A percentile compares a stretch with the other conserved stretches of the same genome.
Conservation (phyloP, 1,284 basidiomycete genomes). For the Cutaneotrichosporon sp. region DNA sequence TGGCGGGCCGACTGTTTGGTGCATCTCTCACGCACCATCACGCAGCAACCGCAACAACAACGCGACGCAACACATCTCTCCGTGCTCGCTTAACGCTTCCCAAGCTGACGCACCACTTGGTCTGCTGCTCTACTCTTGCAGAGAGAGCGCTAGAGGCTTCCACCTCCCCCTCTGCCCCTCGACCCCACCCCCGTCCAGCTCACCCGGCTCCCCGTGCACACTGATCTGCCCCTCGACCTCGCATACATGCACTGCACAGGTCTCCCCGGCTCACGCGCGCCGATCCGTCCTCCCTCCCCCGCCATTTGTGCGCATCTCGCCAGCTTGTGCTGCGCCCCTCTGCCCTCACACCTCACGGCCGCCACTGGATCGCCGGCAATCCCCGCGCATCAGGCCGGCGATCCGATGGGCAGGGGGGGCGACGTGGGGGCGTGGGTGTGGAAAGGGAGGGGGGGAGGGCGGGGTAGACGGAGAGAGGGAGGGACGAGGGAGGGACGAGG, state of each 20-base stretch:
- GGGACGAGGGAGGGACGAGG: neutral
- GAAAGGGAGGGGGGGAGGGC: too few relatives aligned
- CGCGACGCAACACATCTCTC: too few relatives aligned
- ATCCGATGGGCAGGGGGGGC: constrained; percentile 6
- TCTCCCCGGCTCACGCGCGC: neutral
- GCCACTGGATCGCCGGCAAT: neutral
- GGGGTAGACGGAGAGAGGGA: neutral
- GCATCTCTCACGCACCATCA: too few relatives aligned
- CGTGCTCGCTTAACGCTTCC: too few relatives aligned
- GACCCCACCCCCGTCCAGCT: neutral
- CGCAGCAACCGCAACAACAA: too few relatives aligned
- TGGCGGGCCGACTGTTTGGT: too few relatives aligned
- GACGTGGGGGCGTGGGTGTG: constrained; percentile 5
- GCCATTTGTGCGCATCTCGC: constrained; percentile 7
- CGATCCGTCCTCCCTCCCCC: neutral
- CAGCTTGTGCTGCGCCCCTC: constrained; percentile 9
- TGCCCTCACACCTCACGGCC: neutral
- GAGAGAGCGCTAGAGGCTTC: too few relatives aligned
- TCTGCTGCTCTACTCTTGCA: too few relatives aligned
- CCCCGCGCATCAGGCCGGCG: neutral
- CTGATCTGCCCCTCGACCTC: neutral
- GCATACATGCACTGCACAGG: neutral
- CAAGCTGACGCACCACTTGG: too few relatives aligned
- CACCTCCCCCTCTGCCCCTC: too few relatives aligned
- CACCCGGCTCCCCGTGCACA: neutral